These are phyloP conservation scores for Psilocybe subaeruginosa DNA, from an alignment of 768 basidiomycete species.

Conservation along the genomic window DNA sequence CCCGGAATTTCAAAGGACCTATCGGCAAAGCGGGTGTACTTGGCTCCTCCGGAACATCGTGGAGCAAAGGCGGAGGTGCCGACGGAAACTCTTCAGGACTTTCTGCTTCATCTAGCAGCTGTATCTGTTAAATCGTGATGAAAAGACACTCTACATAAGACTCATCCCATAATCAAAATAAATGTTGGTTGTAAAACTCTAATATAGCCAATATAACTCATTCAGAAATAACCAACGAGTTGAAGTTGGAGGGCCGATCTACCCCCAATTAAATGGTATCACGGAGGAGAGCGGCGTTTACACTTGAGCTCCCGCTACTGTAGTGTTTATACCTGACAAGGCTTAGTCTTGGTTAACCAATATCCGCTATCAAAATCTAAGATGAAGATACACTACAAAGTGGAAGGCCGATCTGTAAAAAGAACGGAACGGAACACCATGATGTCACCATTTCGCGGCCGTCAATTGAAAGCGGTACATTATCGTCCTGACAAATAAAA, in stretches of 20 bases:
- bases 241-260: not conserved
- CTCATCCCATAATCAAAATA: not conserved
- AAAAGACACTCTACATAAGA: not conserved
- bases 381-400: not conserved
- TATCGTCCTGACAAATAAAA: not conserved
- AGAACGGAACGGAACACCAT: constrained; percentile 4
- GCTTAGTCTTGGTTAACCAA: too few relatives aligned
- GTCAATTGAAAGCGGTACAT: not conserved
- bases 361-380: not conserved
- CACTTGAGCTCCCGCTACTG: not conserved
- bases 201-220: not conserved
- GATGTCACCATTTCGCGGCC: not conserved
- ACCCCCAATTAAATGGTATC: not conserved
- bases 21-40: constrained; percentile 21
- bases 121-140: not conserved
- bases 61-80: constrained; percentile 27
- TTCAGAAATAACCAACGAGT: not conserved
- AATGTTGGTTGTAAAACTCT: not conserved
- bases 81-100: constrained; percentile 19
- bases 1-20: constrained; percentile 1
- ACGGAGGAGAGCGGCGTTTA: constrained; percentile 13
- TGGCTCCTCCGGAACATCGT: constrained; percentile 20
- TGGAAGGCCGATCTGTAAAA: not conserved
- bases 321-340: not conserved
- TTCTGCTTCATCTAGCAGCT: not conserved